phyloP scores from a whole-genome alignment of 2,329 filamentous ascomycete species.

The Trichophyton schoenleinii region DNA sequence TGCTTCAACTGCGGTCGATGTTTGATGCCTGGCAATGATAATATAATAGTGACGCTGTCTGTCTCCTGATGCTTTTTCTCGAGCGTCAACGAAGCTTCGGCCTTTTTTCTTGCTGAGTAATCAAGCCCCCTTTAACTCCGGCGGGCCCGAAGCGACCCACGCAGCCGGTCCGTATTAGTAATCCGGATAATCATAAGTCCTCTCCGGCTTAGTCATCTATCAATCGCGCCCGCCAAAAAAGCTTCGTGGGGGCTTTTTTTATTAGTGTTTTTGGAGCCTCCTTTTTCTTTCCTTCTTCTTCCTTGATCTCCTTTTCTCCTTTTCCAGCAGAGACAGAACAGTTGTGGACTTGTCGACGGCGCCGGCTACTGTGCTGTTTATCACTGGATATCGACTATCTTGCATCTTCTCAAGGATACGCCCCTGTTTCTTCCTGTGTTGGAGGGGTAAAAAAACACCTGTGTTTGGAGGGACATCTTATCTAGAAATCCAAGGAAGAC shows the following conservation, averaged over 20 bases:
- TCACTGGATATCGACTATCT: too few species aligned
- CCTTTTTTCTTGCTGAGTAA: not conserved
- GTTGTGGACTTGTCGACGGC: not conserved
- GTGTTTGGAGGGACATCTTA: not conserved
- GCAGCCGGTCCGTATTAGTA: not conserved
- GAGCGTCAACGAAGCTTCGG: not conserved
- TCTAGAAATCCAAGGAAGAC: not conserved
- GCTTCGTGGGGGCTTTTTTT: not conserved
- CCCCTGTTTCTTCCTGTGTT: not conserved
- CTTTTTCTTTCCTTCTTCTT: constrained; percentile 5
- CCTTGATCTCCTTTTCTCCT: not conserved
- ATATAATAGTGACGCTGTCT: not conserved
- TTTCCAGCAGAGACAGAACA: not conserved
- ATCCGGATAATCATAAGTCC: not conserved
- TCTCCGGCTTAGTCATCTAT: not conserved
- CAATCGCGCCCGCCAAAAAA: not conserved
- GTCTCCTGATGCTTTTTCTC: not conserved
- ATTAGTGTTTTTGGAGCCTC: constrained; percentile 20
- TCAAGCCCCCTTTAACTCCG: not conserved
- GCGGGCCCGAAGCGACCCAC: too few species aligned
- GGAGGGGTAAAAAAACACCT: not conserved
- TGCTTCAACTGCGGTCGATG: not conserved
- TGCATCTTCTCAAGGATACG: not conserved
- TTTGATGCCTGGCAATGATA: not conserved
- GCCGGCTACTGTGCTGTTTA: not conserved